Percentiles rank a stretch among this genome's conserved stretches.
Conservation (phyloP, 768 basidiomycete species). For the Mrakia blollopis region DNA sequence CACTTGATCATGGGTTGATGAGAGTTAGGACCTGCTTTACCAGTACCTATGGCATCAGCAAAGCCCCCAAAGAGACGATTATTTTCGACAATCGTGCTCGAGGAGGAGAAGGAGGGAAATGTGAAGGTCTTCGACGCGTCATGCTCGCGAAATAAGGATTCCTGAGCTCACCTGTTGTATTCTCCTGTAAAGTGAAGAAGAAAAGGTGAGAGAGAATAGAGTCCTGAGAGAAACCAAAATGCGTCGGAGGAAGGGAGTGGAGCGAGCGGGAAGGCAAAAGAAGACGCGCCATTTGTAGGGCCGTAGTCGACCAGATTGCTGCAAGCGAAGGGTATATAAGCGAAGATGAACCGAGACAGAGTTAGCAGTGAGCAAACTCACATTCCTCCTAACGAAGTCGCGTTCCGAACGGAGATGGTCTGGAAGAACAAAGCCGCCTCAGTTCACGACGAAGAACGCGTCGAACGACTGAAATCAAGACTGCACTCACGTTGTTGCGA, state of each 20-base stretch:
- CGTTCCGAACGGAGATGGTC: constrained; percentile 56
- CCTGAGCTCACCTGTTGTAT: not conserved
- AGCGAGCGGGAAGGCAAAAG: no score
- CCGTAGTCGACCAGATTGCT: not conserved
- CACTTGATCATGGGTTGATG: constrained; percentile 62
- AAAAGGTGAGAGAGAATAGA: no score
- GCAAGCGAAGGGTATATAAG: not conserved
- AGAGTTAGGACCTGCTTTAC: not conserved
- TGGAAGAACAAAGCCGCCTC: not conserved
- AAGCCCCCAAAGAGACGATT: constrained; percentile 62
- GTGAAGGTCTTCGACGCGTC: no score
- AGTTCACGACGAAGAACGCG: not conserved
- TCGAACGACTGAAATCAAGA: no score
- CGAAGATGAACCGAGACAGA: not conserved
- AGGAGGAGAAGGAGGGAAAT: constrained; percentile 64
- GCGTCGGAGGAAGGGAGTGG: no score
- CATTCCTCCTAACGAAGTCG: constrained; percentile 68
- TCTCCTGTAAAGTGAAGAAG: not conserved
- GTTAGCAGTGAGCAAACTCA: constrained; percentile 43
- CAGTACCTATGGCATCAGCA: not conserved
- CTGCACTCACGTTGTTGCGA: constrained; percentile 54
- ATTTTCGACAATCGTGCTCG: constrained; percentile 59
- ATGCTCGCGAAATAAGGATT: no score
- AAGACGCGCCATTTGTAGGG: no score
- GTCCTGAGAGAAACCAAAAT: no score